phyloP scores from a whole-genome alignment of 2,329 filamentous ascomycete genomes.

The Diaporthe citri region DNA sequence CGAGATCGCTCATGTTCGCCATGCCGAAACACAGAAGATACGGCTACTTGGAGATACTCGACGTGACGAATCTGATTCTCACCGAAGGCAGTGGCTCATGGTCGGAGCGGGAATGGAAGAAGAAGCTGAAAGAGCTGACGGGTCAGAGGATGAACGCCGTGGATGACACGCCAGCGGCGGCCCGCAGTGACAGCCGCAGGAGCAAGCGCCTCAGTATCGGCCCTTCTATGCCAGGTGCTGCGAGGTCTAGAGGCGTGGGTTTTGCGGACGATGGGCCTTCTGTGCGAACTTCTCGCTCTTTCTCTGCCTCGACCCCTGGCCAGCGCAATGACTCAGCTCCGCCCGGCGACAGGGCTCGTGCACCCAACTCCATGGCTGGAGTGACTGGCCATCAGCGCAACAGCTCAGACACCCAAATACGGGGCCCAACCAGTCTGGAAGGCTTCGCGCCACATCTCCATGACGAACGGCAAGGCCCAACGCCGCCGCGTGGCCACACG shows the following conservation, averaged over 20 bases:
- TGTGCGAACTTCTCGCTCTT: constrained; percentile 65
- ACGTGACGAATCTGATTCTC: constrained; percentile 84
- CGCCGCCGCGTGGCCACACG: constrained; percentile 48
- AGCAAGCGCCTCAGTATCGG: constrained; percentile 69
- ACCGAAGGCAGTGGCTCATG: constrained; percentile 81
- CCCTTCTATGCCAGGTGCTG: constrained; percentile 48
- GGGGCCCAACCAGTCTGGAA: constrained; percentile 45
- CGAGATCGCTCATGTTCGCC: constrained; percentile 95
- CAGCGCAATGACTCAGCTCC: constrained; percentile 65
- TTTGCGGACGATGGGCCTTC: constrained; percentile 69
- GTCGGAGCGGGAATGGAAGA: constrained; percentile 91
- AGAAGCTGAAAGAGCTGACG: constrained; percentile 88
- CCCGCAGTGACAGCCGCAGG: constrained; percentile 69
- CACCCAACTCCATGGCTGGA: constrained; percentile 51
- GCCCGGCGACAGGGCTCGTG: constrained; percentile 55
- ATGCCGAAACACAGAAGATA: constrained; percentile 92
- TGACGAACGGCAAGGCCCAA: constrained; percentile 28
- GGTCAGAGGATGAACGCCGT: constrained; percentile 79
- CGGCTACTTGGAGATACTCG: constrained; percentile 89
- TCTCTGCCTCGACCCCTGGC: constrained; percentile 56
- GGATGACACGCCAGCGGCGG: constrained; percentile 61
- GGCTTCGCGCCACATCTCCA: constrained; percentile 39
- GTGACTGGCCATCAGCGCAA: constrained; percentile 58
- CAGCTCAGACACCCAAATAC: constrained; percentile 59
- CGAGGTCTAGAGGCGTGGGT: constrained; percentile 62